These are phyloP conservation scores for Exserohilum turcica DNA, from an alignment of 2,329 filamentous ascomycete genomes.

Conservation along the genomic window DNA sequence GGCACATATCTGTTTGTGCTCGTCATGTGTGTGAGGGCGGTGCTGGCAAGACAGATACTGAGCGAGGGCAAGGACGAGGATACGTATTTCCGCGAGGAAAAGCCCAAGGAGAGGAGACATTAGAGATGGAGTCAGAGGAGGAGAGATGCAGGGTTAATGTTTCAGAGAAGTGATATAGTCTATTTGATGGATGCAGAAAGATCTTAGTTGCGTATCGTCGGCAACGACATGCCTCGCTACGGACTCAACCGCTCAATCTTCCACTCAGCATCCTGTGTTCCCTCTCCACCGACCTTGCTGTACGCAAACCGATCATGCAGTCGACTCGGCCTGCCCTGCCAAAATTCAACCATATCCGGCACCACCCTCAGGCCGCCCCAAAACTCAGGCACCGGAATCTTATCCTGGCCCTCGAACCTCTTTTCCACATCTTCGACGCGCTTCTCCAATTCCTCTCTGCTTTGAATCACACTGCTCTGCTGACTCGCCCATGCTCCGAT, in stretches of 20 bases:
- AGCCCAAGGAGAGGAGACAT: background rate
- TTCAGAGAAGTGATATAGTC: background rate
- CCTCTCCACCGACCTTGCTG: constrained; percentile 59
- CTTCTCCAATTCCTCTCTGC: constrained; percentile 73
- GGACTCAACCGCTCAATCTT: constrained; percentile 75
- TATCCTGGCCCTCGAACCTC: constrained; percentile 73
- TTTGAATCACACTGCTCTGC: constrained; percentile 78
- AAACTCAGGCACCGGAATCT: constrained; percentile 89
- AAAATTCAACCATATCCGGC: constrained; percentile 90
- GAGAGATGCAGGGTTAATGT: background rate
- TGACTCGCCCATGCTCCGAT: constrained; percentile 92
- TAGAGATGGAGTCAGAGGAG: background rate
- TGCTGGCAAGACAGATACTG: background rate
- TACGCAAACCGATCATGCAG: constrained; percentile 95
- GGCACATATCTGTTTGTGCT: background rate
- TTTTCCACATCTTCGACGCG: constrained; percentile 78
- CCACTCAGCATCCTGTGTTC: constrained; percentile 54
- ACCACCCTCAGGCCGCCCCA: constrained; percentile 91
- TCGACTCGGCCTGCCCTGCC: constrained; percentile 87
- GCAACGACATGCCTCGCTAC: constrained; percentile 41
- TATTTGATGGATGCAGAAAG: background rate
- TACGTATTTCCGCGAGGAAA: background rate
- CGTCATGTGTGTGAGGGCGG: background rate
- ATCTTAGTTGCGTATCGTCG: background rate
- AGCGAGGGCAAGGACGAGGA: background rate